Evolutionary conservation across 805 yeast species (phyloP).

Genomic region (Saccharomycopsis selenospora): DNA sequence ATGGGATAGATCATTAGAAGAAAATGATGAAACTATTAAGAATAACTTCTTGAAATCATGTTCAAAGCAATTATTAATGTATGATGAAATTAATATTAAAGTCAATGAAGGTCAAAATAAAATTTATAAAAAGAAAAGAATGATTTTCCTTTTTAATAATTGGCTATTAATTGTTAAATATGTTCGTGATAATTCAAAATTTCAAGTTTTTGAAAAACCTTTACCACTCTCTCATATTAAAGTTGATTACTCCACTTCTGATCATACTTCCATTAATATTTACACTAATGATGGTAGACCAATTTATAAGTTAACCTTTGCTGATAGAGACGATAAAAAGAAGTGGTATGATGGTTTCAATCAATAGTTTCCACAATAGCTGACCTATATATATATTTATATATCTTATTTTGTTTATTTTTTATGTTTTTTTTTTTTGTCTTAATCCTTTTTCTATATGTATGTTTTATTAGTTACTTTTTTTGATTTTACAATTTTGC

Average conservation of each 20-base stretch:
- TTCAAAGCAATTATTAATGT: constrained; percentile 7
- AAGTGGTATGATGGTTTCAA: constrained; percentile 16
- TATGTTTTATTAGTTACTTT: no score
- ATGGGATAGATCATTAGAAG: constrained; percentile 11
- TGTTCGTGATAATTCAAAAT: constrained; percentile 11
- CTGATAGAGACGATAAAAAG: constrained; percentile 11
- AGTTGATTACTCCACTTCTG: constrained; percentile 19
- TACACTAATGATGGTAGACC: constrained; percentile 17
- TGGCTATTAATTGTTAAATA: constrained; percentile 18
- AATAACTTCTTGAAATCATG: constrained; percentile 15
- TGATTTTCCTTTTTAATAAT: constrained; percentile 18
- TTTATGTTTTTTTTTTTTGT: background rate
- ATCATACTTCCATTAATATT: constrained; percentile 19
- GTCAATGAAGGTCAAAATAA: constrained; percentile 19
- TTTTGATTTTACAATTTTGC: no score
- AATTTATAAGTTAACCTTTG: constrained; percentile 17
- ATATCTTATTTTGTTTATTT: no score
- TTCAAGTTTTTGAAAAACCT: constrained; percentile 19
- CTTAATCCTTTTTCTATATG: background rate
- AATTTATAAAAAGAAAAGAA: constrained; percentile 19
- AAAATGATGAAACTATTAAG: constrained; percentile 7
- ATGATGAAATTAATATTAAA: constrained; percentile 16
- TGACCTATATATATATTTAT: background rate
- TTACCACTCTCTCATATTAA: constrained; percentile 9
- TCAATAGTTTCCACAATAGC: background rate